Conservation (phyloP, 2,329 filamentous ascomycete species). For the Colletotrichum australisinense region DNA sequence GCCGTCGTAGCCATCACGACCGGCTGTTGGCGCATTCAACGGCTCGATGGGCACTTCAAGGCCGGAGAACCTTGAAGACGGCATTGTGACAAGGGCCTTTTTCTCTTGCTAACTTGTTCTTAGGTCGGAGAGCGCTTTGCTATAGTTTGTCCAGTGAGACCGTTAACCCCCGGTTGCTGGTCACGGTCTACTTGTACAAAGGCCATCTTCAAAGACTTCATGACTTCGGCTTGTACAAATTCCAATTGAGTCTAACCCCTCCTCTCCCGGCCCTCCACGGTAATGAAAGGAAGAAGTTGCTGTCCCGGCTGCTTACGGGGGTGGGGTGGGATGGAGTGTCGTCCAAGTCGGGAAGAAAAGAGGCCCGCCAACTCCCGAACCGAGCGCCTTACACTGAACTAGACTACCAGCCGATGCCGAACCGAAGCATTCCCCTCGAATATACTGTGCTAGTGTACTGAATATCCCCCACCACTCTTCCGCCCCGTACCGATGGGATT, state of each 20-base stretch:
- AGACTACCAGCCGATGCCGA: not conserved
- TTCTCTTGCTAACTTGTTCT: not conserved
- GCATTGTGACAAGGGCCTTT: not conserved
- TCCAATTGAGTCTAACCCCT: not conserved
- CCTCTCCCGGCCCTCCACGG: not conserved
- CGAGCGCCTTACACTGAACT: not conserved
- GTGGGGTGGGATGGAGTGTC: not conserved
- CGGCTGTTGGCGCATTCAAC: not conserved
- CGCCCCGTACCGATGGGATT: not conserved
- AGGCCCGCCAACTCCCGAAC: conserved; percentile 17
- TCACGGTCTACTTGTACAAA: not conserved
- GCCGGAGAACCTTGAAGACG: no score
- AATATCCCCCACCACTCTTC: conserved; percentile 1
- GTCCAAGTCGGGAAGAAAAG: not conserved
- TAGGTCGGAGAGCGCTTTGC: not conserved
- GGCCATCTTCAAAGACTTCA: not conserved
- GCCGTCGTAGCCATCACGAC: conserved; percentile 39
- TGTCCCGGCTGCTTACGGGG: not conserved
- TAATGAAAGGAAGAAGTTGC: not conserved
- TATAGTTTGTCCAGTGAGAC: no score
- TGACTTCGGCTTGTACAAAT: no score
- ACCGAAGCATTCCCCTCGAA: conserved; percentile 1
- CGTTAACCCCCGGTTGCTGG: not conserved
- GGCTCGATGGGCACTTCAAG: conserved; percentile 6
- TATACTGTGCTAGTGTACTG: no score